A percentile compares a stretch with the other conserved stretches of the same genome.
Conservation (phyloP, 2,329 filamentous ascomycete species). For the Aspergillus floridensis region DNA sequence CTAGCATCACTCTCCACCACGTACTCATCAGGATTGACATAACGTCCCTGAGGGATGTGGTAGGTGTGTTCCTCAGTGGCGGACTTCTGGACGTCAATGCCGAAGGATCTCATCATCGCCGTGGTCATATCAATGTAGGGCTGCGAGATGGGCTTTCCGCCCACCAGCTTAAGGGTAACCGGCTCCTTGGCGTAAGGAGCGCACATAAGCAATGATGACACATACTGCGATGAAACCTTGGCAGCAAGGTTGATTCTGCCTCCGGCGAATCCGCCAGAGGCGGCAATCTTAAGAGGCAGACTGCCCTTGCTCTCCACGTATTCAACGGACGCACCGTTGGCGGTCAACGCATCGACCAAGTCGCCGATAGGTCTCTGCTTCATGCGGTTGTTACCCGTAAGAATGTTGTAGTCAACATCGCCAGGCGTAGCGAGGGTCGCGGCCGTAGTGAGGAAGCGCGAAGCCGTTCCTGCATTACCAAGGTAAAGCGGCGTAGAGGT, state of each 20-base stretch:
- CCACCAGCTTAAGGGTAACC: slow-evolving; percentile 83
- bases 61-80: slow-evolving; percentile 83
- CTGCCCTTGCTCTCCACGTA: slow-evolving; percentile 83
- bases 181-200: slow-evolving; percentile 94
- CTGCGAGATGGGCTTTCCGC: slow-evolving; percentile 96
- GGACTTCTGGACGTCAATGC: slow-evolving; percentile 74
- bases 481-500: slow-evolving; percentile 78
- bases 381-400: slow-evolving; percentile 96
- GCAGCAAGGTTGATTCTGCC: slow-evolving; percentile 89
- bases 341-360: slow-evolving; percentile 81
- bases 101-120: slow-evolving; percentile 93
- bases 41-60: slow-evolving; percentile 80
- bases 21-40: slow-evolving; percentile 81
- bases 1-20: slow-evolving; percentile 95
- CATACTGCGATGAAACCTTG: slow-evolving; percentile 97
- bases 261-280: slow-evolving; percentile 77
- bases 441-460: slow-evolving; percentile 90
- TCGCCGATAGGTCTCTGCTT: slow-evolving; percentile 92
- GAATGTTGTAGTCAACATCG: slow-evolving; percentile 65
- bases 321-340: slow-evolving; percentile 82
- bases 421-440: slow-evolving; percentile 73
- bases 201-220: slow-evolving; percentile 94
- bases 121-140: slow-evolving; percentile 99
- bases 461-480: slow-evolving; percentile 94
- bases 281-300: slow-evolving; percentile 77